Base-by-base conservation (phyloP, 441 rosid species). In the Euphorbia corollata region DNA sequence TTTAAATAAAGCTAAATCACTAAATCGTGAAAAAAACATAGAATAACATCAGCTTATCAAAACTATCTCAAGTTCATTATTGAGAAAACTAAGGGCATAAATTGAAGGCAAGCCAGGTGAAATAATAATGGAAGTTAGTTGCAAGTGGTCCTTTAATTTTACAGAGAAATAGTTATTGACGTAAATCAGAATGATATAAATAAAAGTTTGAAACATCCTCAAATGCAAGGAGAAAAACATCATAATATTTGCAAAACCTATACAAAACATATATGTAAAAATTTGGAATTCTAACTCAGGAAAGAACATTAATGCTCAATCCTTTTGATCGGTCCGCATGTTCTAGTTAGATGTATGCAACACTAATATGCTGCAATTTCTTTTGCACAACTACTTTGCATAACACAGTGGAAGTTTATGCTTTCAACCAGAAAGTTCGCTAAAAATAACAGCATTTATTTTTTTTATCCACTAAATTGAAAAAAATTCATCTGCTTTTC, bases 1-100 rank as follows among this genome's bases (percentile, higher is more conserved):
- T 8, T 63, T 56, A 59, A 73, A 68, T 2, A 36, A 24, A 64
- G 23, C 23, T 5, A 59, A 23, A 50, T 59, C 63, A 48, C 23
- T 67, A 23, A 62, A 55, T 63, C 20, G 45, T 51, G 19, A 51
- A 15, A 32, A 68, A 15, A 53, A 19, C n/a, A 59, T 20, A 57
- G 7, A 30, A 47, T 27, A 20, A 15, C 53, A 58, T 13, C 0
- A 12, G 36, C 63, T 51, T 27, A 53, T 18, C 24, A 36, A 36
- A 36, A 36, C 41, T 5, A 22, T 67, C 7, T 51, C 54, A 71
- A 47, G 41, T 20, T 36, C 61, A 30, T 9, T 10, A 13, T 15
- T 68, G 34, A 68, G 45, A 36, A 36, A 27, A 27, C 8, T 8
- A 1, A 45, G 8, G 41, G 18, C 27, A 57, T 65, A 12, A 48